Conservation (phyloP, 2,329 filamentous ascomycete species). For the Neopestalotiopsis sp. region DNA sequence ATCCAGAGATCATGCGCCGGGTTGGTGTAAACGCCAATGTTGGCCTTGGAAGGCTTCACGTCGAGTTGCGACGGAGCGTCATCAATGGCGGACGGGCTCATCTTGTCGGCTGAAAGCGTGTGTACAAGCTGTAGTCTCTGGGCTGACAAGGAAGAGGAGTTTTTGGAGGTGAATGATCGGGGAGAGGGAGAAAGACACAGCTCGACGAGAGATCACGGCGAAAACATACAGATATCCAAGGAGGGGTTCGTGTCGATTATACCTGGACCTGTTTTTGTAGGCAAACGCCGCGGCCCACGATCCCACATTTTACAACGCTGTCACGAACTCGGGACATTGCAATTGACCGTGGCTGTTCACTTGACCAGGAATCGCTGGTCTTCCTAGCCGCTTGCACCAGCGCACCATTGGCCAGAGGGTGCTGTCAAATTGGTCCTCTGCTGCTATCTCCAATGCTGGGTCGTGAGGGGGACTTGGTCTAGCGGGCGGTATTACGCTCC, state of each 20-base stretch:
- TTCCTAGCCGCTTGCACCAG: background rate
- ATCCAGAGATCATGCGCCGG: constrained; percentile 92
- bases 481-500: background rate
- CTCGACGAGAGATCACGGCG: background rate
- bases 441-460: background rate
- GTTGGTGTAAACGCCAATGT: constrained; percentile 97
- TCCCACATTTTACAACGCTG: constrained; percentile 13
- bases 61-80: constrained; percentile 5
- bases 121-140: background rate
- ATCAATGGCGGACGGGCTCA: constrained; percentile 21
- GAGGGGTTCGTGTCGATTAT: constrained; percentile 12
- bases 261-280: background rate
- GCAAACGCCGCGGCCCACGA: constrained; percentile 1
- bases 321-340: constrained; percentile 17
- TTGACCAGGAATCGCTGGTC: background rate
- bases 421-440: background rate
- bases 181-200: background rate
- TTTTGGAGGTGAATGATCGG: background rate
- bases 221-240: background rate
- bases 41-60: constrained; percentile 69
- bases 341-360: background rate
- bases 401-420: constrained; percentile 1
- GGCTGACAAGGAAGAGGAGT: background rate
- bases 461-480: constrained; percentile 12
- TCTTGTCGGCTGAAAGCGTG: background rate